Evolutionary conservation across 2,329 filamentous ascomycete species (phyloP).

Genomic region (Boeremia lycopersici): DNA sequence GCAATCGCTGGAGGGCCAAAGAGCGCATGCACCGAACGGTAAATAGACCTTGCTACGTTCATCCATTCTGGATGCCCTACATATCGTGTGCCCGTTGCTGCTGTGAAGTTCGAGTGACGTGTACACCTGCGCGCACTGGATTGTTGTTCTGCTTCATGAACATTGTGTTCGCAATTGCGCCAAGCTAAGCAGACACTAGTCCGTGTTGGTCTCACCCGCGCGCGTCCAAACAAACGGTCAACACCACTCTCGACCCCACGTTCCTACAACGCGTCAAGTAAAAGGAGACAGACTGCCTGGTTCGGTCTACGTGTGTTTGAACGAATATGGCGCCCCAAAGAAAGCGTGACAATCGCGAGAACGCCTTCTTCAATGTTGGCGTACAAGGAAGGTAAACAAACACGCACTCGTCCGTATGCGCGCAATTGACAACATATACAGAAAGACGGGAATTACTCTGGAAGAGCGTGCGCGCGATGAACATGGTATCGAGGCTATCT

Average conservation of each 20-base stretch:
- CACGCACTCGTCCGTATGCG: conserved; percentile 8
- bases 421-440: conserved; percentile 48
- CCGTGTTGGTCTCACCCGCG: conserved; percentile 9
- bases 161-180: background rate
- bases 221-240: conserved; percentile 32
- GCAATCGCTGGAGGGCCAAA: conserved; percentile 9
- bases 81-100: background rate
- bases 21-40: conserved; percentile 21
- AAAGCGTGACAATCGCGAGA: conserved; percentile 48
- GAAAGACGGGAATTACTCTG: conserved; percentile 87
- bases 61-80: conserved; percentile 28
- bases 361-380: conserved; percentile 49
- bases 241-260: conserved; percentile 21
- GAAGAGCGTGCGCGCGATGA: conserved; percentile 85
- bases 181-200: conserved; percentile 8
- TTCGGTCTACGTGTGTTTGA: background rate
- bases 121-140: background rate
- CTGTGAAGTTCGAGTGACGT: background rate
- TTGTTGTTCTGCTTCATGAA: background rate
- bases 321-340: conserved; percentile 42
- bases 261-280: conserved; percentile 25
- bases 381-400: conserved; percentile 46
- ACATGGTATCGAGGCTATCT: conserved; percentile 87
- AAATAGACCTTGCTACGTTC: conserved; percentile 29
- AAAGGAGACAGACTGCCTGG: background rate